Evolutionary conservation across 2,329 filamentous ascomycete genomes (phyloP).

Genomic region (Madurella mycetomatis): DNA sequence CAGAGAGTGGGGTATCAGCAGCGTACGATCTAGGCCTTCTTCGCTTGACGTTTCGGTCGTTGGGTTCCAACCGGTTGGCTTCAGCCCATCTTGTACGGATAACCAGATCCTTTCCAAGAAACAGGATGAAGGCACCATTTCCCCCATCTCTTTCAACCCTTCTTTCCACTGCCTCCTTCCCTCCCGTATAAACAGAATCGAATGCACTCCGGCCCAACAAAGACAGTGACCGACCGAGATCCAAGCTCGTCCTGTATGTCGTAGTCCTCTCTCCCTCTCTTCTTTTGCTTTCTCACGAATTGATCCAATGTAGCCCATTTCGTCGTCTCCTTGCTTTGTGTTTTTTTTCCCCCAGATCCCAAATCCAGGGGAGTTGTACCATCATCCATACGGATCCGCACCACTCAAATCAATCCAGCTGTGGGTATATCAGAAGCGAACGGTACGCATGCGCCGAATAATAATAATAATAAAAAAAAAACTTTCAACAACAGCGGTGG

Average conservation of each 20-base stretch:
- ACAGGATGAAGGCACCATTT: too few relatives aligned
- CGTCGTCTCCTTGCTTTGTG: too few relatives aligned
- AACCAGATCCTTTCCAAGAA: conserved; percentile 1
- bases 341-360: neutral
- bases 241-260: conserved; percentile 1
- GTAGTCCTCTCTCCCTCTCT: neutral
- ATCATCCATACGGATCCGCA: neutral
- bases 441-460: neutral
- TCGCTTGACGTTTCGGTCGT: too few relatives aligned
- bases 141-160: too few relatives aligned
- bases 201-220: neutral
- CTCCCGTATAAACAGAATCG: neutral
- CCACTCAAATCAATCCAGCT: neutral
- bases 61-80: too few relatives aligned
- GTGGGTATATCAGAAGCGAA: neutral
- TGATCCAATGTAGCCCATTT: too few relatives aligned
- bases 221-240: neutral
- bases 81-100: neutral
- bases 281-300: too few relatives aligned
- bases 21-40: too few relatives aligned
- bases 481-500: too few relatives aligned
- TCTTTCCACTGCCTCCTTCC: neutral
- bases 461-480: neutral
- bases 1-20: too few relatives aligned
- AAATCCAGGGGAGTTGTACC: neutral